Conservation (phyloP, 179 eudicot genomes). For the Vitellaria paradoxa region DNA sequence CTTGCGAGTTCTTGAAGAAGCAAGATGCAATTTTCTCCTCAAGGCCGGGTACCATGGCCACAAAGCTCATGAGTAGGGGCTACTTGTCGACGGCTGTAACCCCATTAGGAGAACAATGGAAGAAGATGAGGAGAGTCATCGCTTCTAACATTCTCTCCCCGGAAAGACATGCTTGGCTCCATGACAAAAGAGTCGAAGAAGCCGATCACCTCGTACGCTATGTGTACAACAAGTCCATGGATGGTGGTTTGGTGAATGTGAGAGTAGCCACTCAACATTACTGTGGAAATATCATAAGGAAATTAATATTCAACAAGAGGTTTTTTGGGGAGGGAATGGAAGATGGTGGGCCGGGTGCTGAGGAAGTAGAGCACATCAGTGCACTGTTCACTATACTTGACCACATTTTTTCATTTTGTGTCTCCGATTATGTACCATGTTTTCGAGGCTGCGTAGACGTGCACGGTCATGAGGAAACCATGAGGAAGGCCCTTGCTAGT, state of each 20-base stretch:
- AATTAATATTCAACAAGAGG: conserved; percentile 24
- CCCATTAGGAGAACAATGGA: conserved; percentile 31
- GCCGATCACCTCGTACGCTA: conserved; percentile 25
- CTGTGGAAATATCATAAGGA: conserved; percentile 31
- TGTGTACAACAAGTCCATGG: conserved; percentile 1
- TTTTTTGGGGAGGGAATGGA: conserved; percentile 26
- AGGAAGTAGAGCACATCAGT: conserved; percentile 35
- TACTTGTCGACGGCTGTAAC: conserved; percentile 6
- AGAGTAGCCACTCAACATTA: conserved; percentile 16
- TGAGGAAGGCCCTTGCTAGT: conserved; percentile 7
- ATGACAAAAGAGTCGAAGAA: conserved; percentile 26
- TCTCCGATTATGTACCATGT: conserved; percentile 28
- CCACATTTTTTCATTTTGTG: conserved; percentile 14
- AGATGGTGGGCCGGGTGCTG: conserved; percentile 35
- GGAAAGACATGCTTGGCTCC: conserved; percentile 9
- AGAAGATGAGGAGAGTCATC: conserved; percentile 28
- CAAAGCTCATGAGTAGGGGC: not conserved
- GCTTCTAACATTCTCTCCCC: conserved; percentile 12
- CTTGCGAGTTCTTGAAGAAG: conserved; percentile 22
- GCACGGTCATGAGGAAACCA: conserved; percentile 25
- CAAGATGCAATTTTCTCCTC: conserved; percentile 22
- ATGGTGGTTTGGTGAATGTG: conserved; percentile 20
- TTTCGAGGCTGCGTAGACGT: conserved; percentile 24
- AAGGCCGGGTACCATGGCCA: conserved; percentile 15
- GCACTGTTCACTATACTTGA: conserved; percentile 18